Evolutionary conservation across 306 rosid species (phyloP).

Genomic region (Chamaecrista fasciculata): DNA sequence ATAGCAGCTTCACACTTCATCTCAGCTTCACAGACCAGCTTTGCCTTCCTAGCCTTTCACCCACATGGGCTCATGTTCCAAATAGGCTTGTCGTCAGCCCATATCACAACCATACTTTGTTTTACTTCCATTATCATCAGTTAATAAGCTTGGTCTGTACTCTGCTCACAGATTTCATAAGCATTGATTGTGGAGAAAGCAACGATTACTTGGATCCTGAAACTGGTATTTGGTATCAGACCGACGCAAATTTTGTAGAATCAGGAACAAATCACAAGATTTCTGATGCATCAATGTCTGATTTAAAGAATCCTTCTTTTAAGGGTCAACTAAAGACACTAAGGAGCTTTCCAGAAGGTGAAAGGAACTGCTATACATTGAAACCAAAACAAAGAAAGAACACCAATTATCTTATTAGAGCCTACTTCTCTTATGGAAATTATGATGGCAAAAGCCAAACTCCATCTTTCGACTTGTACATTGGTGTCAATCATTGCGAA

Average conservation of each 20-base stretch:
- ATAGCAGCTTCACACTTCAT: too few relatives aligned
- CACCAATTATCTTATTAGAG: slow-evolving; percentile 38
- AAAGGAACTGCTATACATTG: slow-evolving; percentile 40
- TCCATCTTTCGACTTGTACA: not conserved
- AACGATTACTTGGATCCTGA: slow-evolving; percentile 9
- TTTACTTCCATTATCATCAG: too few relatives aligned
- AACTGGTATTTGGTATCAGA: slow-evolving; percentile 29
- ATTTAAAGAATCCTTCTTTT: too few relatives aligned
- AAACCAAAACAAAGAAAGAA: slow-evolving; percentile 31
- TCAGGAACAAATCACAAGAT: not conserved
- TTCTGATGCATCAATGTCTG: not conserved
- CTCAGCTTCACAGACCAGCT: too few relatives aligned
- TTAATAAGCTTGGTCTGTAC: too few relatives aligned
- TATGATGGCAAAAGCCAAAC: slow-evolving; percentile 29
- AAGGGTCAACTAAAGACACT: not conserved
- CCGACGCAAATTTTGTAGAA: not conserved
- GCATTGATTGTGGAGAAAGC: slow-evolving; percentile 35
- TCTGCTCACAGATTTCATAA: slow-evolving; percentile 42
- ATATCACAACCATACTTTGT: too few relatives aligned
- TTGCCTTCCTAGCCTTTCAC: too few relatives aligned
- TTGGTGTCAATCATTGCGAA: not conserved
- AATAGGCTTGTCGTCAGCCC: too few relatives aligned
- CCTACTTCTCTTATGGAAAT: slow-evolving; percentile 36
- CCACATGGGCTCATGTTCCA: too few relatives aligned
- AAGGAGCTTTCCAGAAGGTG: slow-evolving; percentile 48